Base-by-base conservation (phyloP, 2,329 filamentous ascomycete species). In the Rutstroemia sp. region DNA sequence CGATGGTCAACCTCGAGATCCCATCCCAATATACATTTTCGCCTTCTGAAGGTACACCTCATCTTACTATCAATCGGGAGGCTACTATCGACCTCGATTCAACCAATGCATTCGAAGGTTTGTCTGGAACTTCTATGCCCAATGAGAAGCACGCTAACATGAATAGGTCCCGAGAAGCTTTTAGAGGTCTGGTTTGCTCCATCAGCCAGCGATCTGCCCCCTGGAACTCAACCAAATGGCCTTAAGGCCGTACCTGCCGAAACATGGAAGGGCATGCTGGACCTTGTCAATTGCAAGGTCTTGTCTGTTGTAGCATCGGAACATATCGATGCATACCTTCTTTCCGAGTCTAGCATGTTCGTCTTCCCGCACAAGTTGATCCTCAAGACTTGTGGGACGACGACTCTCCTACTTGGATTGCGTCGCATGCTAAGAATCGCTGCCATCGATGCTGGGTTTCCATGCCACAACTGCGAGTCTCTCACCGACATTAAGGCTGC, bases 341-440 rank as follows among this genome's bases (percentile, higher is more conserved):
- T 99, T 56, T 99, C 94, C 61, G 94, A 99, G 76, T 97, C 94
- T 42, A 97, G 94, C 87, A 96, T 99, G 92, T 99, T 99, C 71
- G 90, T 99, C 66, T 99, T 96, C 73, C 91, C 92, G n/a, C 94
- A 99, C 82, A 99, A 99, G 79, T 82, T 99, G 62, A 96, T 99
- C 59, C 78, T 99, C 64, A 99, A 99, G 82, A 99, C 94, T 7
- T 99, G 94, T 68, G 94, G 94, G 59, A 99, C 94, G 23, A 99
- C 94, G 14, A 99, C 94, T 2, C 77, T 99, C 53, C 82, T 99
- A 6, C 86, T 88, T 48, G 94, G 94, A 19, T 80, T 99, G 47
- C 89, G 90, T 64, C 89, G 90, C 64, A 87, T 99, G 72, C 79
- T 99, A 54, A 90, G 95, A 71, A 96, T 97, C 68, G 94, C 94